These are phyloP conservation scores for Blastocystis sp. DNA, from an alignment of 352 stramenopile genomes.

Conservation along the genomic window DNA sequence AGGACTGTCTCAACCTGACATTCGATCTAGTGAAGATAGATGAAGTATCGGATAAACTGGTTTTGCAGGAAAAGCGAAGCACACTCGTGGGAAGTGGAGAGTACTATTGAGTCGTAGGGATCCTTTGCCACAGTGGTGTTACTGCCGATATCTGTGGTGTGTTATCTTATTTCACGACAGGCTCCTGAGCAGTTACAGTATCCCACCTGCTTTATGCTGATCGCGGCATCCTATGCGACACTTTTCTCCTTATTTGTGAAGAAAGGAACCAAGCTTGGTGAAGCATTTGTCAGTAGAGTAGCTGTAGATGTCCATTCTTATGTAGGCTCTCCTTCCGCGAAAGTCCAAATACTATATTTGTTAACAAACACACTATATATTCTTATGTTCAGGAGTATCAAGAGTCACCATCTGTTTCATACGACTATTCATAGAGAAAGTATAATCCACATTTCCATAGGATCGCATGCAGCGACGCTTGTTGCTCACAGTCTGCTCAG, in stretches of 20 bases:
- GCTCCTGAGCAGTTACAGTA: neutral
- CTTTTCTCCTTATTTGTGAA: constrained; percentile 71
- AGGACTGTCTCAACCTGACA: constrained; percentile 86
- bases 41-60: constrained; percentile 71
- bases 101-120: constrained; percentile 60
- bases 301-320: constrained; percentile 63
- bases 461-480: neutral
- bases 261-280: constrained; percentile 71
- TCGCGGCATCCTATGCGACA: constrained; percentile 67
- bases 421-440: neutral
- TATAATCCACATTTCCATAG: neutral
- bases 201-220: neutral
- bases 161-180: constrained; percentile 65
- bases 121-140: constrained; percentile 69
- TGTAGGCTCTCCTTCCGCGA: neutral
- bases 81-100: constrained; percentile 66
- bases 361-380: constrained; percentile 17
- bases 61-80: constrained; percentile 68
- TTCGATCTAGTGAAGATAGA: constrained; percentile 66
- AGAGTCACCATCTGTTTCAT: neutral
- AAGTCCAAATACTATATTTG: neutral
- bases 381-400: neutral
- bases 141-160: constrained; percentile 20
- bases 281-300: constrained; percentile 71
- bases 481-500: neutral